Conservation (phyloP, 345 rosid genomes). For the Lepidium africanum region DNA sequence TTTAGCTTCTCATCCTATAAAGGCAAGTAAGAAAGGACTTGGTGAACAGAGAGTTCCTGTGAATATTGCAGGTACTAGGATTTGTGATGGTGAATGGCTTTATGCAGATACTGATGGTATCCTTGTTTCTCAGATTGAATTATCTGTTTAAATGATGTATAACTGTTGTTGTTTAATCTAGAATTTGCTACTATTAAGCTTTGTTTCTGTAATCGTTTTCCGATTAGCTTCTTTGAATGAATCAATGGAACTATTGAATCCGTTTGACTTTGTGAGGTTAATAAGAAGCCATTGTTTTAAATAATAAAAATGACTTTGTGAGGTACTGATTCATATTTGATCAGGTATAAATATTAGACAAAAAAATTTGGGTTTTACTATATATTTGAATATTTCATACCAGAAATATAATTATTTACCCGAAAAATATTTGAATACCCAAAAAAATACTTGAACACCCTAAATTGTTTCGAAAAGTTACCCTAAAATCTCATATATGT, state of each 20-base stretch:
- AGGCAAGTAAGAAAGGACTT: slow-evolving; percentile 65
- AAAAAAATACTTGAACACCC: too few relatives aligned
- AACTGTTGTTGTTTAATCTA: background rate
- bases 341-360: too few relatives aligned
- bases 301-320: background rate
- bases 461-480: too few relatives aligned
- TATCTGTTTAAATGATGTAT: slow-evolving; percentile 31
- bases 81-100: slow-evolving; percentile 77
- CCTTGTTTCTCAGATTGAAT: slow-evolving; percentile 53
- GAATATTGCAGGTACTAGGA: slow-evolving; percentile 57
- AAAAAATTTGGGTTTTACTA: too few relatives aligned
- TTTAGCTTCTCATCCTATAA: slow-evolving; percentile 73
- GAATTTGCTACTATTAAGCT: background rate
- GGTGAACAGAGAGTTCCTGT: slow-evolving; percentile 66
- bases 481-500: too few relatives aligned
- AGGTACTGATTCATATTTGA: too few relatives aligned
- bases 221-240: background rate
- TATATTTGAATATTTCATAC: too few relatives aligned
- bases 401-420: too few relatives aligned
- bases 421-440: too few relatives aligned
- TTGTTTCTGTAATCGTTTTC: background rate
- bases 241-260: background rate
- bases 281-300: background rate
- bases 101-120: slow-evolving; percentile 85
- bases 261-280: background rate